Evolutionary conservation across 805 yeast species (phyloP), one percentile per base, ranked within the genome.

Genomic region (Cyberlindnera amylophila): DNA sequence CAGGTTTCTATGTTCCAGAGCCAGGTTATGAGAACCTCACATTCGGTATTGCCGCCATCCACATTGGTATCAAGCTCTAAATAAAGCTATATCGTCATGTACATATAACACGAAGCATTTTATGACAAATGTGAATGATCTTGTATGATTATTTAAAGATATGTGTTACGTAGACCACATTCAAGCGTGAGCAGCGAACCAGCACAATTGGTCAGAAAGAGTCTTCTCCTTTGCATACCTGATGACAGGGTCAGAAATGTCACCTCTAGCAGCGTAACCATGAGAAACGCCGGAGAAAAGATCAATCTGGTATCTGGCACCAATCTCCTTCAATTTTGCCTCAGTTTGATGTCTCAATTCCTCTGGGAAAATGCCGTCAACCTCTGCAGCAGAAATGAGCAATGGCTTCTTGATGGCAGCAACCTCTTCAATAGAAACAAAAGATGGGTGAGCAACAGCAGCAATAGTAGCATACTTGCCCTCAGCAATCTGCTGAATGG

Each of bases 1-100:
- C 98, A 7, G 99, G 99, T 1, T 93, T 93, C 63, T 82, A 84
- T 51, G 83, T 86, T 43, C 95, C 95, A 54, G 88, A 87, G 42
- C 77, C 76, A 40, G 99, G 99, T 41, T 93, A 90, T 63, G 98
- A 93, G 69, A 86, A 86, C 64, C 74, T 93, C 58, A 86, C 97
- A 11, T 86, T 87, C 64, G 99, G 99, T 47, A 84, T 89, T 42
- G 96, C 98, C 41, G 91, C 96, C 39, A 89, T 93, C 51, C 99
- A 93, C 61, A 79, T 89, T 63, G 99, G 98, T 55, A 86, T 93
- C 42, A 93, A 93, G 67, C 72, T 87, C 50, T 88, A 69, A 66
- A 7, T n/a, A 30, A n/a, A n/a, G n/a, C n/a, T n/a, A n/a, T n/a
- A n/a, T 13, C 18, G 11, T 18, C 35, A 13, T 32, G 35, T 32